A percentile compares a stretch with the other conserved stretches of the same genome.
Evolutionary conservation across 2,329 filamentous ascomycete genomes (phyloP).

Genomic region (Pseudocercospora fuligena): DNA sequence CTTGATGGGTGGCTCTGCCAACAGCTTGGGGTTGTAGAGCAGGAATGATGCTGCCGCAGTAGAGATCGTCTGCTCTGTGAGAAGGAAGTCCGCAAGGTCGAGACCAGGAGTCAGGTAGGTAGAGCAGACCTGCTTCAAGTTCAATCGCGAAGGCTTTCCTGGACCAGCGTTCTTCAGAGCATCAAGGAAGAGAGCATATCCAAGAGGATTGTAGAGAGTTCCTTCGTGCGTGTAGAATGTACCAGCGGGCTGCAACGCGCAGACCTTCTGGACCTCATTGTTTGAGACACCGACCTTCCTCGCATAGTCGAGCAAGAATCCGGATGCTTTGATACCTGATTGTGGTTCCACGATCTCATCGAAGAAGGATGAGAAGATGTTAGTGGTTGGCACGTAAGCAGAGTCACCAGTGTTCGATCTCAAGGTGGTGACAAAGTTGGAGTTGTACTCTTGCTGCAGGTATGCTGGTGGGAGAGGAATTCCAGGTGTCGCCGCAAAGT

Average conservation of each 20-base stretch:
- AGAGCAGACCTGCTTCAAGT: constrained; percentile 46
- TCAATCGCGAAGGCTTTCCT: constrained; percentile 46
- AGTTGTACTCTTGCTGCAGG: constrained; percentile 54
- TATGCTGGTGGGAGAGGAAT: constrained; percentile 54
- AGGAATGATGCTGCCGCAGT: constrained; percentile 45
- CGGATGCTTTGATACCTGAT: constrained; percentile 52
- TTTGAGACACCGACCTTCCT: constrained; percentile 56
- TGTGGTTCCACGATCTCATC: constrained; percentile 60
- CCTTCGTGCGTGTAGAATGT: constrained; percentile 57
- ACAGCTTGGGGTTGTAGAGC: constrained; percentile 42
- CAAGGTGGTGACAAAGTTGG: constrained; percentile 49
- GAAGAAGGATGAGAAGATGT: constrained; percentile 53
- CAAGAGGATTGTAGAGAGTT: constrained; percentile 56
- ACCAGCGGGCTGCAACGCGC: constrained; percentile 46
- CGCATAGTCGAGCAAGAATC: constrained; percentile 45
- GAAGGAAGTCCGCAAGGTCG: constrained; percentile 52
- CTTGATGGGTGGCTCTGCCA: constrained; percentile 49
- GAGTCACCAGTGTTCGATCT: constrained; percentile 53
- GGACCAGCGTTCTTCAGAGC: constrained; percentile 56
- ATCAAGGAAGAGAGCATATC: constrained; percentile 52
- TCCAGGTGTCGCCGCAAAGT: constrained; percentile 44
- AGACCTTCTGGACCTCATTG: constrained; percentile 54
- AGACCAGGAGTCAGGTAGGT: constrained; percentile 46
- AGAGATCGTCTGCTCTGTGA: constrained; percentile 50
- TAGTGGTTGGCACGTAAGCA: constrained; percentile 61